Base-by-base conservation (phyloP, 495 filamentous ascomycete genomes). In the Aspergillus leporis region DNA sequence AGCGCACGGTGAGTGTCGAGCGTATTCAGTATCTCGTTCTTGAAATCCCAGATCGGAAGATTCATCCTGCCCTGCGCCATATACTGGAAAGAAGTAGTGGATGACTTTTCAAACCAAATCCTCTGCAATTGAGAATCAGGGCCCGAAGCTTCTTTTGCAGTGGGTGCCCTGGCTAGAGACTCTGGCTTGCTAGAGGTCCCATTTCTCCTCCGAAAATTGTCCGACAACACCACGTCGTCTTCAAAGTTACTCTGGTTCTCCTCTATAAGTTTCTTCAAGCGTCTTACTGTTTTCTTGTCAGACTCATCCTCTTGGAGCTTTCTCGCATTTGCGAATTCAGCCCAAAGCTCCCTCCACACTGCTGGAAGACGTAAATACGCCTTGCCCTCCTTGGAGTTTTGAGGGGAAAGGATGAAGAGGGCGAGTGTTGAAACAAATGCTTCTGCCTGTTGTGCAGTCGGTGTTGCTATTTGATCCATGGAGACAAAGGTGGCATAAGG, bases 1-100 rank as follows among this genome's bases (percentile, higher is more conserved):
- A 93, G 82, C 5, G 93, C 87, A 66, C 91, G 94, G 59, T 96
- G 80, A 5, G 71, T 72, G 43, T 90, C 86, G 36, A 97, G 86
- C 1, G 89, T 79, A 28, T 80, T 72, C 8, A 98, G 78, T 28
- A 95, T 88, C 14, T 90, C 82, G 13, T 89, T 75, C 59, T 86
- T 87, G 71, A 92, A 96, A 36, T 82, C 80, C 87, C 90, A 97
- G 73, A 98, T 96, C 5, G 94, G 94, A 22, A 98, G 79, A 54
- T 85, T 87, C 74, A 84, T 85, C 45, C 94, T 77, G 53, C 74
- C 75, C 28, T 66, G 65, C 32, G 78, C 64, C 83, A 85, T 85
- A 8, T 66, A 65, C 19, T 78, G 68, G 59, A 82, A 85, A 13
- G 74, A 74, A 30, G 76, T 65, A 5, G 88, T 85, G 6, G 79